These are phyloP conservation scores for Trichoderma asperelloides DNA, from an alignment of 495 filamentous ascomycete genomes.

Conservation along the genomic window DNA sequence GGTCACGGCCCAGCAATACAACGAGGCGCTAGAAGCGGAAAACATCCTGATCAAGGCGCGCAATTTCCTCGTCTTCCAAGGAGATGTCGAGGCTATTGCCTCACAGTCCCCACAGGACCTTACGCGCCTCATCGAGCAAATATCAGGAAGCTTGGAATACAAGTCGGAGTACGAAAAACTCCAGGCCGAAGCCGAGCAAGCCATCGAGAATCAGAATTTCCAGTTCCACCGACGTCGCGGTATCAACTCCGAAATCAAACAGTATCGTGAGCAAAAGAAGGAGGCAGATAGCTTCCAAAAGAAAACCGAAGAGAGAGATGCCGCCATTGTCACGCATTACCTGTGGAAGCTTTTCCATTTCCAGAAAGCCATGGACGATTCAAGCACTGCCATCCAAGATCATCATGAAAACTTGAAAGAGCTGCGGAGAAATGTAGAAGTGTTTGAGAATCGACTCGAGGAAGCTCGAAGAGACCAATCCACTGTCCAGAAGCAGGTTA, in stretches of 20 bases:
- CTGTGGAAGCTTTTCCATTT: constrained; percentile 97
- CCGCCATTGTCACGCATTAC: constrained; percentile 88
- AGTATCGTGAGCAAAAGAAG: constrained; percentile 93
- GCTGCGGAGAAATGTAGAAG: constrained; percentile 76
- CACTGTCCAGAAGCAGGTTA: constrained; percentile 67
- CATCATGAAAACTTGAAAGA: constrained; percentile 96
- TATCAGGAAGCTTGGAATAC: constrained; percentile 90
- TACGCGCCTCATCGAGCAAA: constrained; percentile 94
- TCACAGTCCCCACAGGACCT: constrained; percentile 87
- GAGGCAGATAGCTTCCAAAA: constrained; percentile 87
- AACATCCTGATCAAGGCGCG: constrained; percentile 97
- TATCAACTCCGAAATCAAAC: constrained; percentile 96
- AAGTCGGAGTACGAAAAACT: constrained; percentile 90
- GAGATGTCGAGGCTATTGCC: constrained; percentile 96
- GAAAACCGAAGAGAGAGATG: constrained; percentile 81
- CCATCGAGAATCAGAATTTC: constrained; percentile 76
- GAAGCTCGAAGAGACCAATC: constrained; percentile 81
- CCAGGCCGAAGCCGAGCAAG: constrained; percentile 75
- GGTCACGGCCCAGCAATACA: constrained; percentile 87
- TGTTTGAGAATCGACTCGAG: constrained; percentile 73
- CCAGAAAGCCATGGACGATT: constrained; percentile 85
- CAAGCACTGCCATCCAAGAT: constrained; percentile 80
- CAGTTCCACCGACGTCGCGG: constrained; percentile 80
- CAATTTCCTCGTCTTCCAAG: constrained; percentile 97
- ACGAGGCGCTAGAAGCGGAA: constrained; percentile 82